Evolutionary conservation across 768 basidiomycete genomes (phyloP), one percentile per base, ranked within the genome.

Genomic region (Leccinellum luteum): DNA sequence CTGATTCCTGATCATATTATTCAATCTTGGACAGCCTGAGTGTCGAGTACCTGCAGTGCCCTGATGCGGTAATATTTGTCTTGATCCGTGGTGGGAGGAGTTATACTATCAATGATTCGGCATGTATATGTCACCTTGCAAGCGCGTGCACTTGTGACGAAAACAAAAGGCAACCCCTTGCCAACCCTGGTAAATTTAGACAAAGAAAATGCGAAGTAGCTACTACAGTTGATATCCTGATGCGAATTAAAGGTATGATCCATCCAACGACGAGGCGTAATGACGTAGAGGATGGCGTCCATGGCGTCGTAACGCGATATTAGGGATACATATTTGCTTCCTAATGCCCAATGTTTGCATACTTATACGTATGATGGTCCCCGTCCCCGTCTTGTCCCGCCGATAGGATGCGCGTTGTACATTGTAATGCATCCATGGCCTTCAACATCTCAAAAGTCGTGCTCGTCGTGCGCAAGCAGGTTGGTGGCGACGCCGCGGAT

Each of bases 371-470:
- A 31, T 27, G 35, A n/a, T 51, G 44, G 38, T 41, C 38, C 38
- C 38, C n/a, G 38, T 41, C 38, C 38, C 38, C n/a, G 38, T 41
- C 38, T 25, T 14, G 60, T 68, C 56, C 63, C 12, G 64, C 66
- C 63, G 32, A 57, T 30, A 31, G 28, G 55, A 68, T 66, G 66
- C 66, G n/a, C 58, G 64, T 41, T 54, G 50, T 67, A 69, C 67
- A 69, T 68, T 69, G 67, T 64, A 14, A 55, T 53, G 64, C 67
- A 66, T 55, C 54, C 58, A 48, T 31, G 57, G 63, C 63, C 53
- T 55, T 21, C 10, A n/a, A n/a, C n/a, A 41, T 59, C 43, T 56
- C 28, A 28, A 30, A 21, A 45, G 44, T 51, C 32, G 23, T 27
- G 38, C 47, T 12, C 19, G 35, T 52, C 12, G 27, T 57, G 55